phyloP scores from a whole-genome alignment of 495 filamentous ascomycete genomes.

The Penicillium bialowiezense region DNA sequence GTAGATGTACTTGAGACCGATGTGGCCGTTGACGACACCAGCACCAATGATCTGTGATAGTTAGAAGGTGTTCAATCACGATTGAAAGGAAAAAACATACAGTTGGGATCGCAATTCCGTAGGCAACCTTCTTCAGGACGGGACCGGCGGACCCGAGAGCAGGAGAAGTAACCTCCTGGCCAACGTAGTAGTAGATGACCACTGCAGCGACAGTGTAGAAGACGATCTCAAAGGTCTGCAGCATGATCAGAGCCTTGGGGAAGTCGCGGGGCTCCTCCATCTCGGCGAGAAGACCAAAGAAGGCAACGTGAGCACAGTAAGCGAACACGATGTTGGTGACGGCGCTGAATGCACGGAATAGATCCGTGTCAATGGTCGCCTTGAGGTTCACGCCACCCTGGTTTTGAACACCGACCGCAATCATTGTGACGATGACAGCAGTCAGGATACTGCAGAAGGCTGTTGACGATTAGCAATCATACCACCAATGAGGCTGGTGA shows the following conservation, averaged over 20 bases:
- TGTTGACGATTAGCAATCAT: neutral
- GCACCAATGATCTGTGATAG: conserved; percentile 31
- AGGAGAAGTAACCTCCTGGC: conserved; percentile 61
- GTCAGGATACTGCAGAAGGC: conserved; percentile 62
- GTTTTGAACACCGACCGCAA: conserved; percentile 53
- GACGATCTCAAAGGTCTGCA: conserved; percentile 59
- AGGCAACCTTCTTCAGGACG: conserved; percentile 63
- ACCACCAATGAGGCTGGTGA: neutral
- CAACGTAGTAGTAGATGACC: conserved; percentile 67
- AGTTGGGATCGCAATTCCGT: conserved; percentile 75
- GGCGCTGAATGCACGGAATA: conserved; percentile 31
- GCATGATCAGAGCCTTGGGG: conserved; percentile 58
- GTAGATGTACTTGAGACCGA: conserved; percentile 62
- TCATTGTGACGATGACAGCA: conserved; percentile 71
- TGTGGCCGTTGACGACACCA: conserved; percentile 59
- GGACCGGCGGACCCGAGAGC: conserved; percentile 65
- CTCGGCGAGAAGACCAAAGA: conserved; percentile 74
- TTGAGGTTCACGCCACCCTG: conserved; percentile 15
- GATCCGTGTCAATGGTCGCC: conserved; percentile 21
- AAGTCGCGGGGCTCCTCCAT: conserved; percentile 66
- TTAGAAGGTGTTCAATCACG: neutral
- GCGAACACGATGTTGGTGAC: conserved; percentile 40
- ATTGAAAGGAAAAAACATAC: conserved; percentile 1
- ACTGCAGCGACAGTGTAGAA: conserved; percentile 53
- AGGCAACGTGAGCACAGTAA: conserved; percentile 54